Percentiles rank a stretch among this genome's conserved stretches.
Evolutionary conservation across 225 moss, liverwort and hornwort genomes (phyloP).

Genomic region (Bryoerythrophyllum caledonicum): DNA sequence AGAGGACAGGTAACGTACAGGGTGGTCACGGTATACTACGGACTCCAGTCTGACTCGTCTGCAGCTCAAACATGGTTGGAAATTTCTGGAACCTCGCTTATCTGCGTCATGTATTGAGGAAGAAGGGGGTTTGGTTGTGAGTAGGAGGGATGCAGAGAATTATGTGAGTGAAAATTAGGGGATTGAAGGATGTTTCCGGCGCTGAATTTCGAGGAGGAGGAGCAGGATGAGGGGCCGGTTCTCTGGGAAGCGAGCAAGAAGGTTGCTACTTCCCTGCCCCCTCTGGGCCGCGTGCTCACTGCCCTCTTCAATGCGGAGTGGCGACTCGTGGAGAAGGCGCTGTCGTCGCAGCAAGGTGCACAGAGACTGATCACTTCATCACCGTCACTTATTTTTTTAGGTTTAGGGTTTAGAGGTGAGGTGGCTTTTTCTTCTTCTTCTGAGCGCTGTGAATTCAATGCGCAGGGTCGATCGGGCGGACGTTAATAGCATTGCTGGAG

Average conservation of each 20-base stretch:
- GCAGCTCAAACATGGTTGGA: no score
- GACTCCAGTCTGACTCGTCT: no score
- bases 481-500: constrained; percentile 52
- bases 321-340: constrained; percentile 58
- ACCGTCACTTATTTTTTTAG: neutral
- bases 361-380: neutral
- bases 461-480: constrained; percentile 63
- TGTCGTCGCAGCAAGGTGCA: constrained; percentile 55
- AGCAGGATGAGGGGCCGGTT: constrained; percentile 30
- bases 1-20: no score
- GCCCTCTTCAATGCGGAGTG: constrained; percentile 61
- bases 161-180: neutral
- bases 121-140: neutral
- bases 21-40: no score
- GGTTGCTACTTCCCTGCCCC: constrained; percentile 41
- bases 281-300: constrained; percentile 68
- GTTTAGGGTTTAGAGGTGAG: constrained; percentile 18
- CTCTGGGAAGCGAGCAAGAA: constrained; percentile 45
- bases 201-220: constrained; percentile 36
- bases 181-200: constrained; percentile 40
- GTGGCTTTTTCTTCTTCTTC: neutral
- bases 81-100: no score
- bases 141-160: neutral
- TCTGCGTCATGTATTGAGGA: neutral
- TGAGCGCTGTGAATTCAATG: constrained; percentile 2